Evolutionary conservation across 2,329 filamentous ascomycete genomes (phyloP).

Genomic region (Xylaria sp.): DNA sequence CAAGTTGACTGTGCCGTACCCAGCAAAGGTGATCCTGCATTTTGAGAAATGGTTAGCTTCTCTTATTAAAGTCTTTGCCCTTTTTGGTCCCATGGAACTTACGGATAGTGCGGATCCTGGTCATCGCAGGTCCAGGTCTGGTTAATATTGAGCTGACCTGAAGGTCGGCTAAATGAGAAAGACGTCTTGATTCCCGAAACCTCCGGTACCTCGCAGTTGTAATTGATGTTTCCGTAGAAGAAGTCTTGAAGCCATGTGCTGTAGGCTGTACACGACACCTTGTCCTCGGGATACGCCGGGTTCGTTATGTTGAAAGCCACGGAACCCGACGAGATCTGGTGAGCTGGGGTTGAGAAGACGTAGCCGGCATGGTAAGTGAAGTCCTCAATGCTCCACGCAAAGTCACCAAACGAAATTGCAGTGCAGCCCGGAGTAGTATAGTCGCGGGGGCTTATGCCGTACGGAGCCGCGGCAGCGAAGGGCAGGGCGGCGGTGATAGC

Average conservation of each 20-base stretch:
- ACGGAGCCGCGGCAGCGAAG: conserved; percentile 37
- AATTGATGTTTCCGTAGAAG: conserved; percentile 55
- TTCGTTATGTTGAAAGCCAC: conserved; percentile 58
- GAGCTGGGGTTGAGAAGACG: conserved; percentile 56
- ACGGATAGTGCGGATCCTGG: conserved; percentile 47
- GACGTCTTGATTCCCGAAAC: conserved; percentile 42
- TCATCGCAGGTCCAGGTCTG: conserved; percentile 57
- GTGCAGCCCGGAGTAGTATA: conserved; percentile 43
- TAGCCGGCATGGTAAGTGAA: conserved; percentile 58
- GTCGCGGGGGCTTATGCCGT: conserved; percentile 29
- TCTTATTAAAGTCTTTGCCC: not conserved
- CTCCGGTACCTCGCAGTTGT: conserved; percentile 49
- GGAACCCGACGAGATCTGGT: conserved; percentile 55
- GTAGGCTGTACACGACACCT: conserved; percentile 46
- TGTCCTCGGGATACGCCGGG: conserved; percentile 48
- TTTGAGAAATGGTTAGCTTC: not conserved
- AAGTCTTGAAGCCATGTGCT: conserved; percentile 54
- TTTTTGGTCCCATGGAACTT: conserved; percentile 25
- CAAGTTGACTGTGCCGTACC: conserved; percentile 42
- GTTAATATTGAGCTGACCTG: conserved; percentile 48
- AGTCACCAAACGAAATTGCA: conserved; percentile 41
- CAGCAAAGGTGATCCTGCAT: conserved; percentile 42
- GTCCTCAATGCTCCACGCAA: conserved; percentile 49
- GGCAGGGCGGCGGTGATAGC: conserved; percentile 37
- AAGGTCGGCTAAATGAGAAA: conserved; percentile 51